phyloP scores from a whole-genome alignment of 139 green algal genomes.

The Desmodesmus armatus region DNA sequence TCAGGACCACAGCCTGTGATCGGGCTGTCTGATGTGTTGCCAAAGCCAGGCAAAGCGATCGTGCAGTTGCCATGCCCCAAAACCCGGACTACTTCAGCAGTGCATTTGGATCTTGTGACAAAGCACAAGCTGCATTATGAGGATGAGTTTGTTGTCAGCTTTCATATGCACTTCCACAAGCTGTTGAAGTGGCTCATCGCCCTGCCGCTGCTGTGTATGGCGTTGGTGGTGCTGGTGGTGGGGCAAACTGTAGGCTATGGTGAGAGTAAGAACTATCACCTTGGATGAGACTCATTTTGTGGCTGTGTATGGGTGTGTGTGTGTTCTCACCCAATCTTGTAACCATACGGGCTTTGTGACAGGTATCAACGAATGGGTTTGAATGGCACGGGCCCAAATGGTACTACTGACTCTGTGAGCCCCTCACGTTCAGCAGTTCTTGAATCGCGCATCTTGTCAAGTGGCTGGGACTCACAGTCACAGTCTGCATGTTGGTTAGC shows the following conservation, averaged over 20 bases:
- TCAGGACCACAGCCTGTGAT: slow-evolving; percentile 81
- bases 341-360: too few relatives aligned
- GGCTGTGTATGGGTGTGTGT: neutral
- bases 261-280: neutral
- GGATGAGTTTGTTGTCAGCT: slow-evolving; percentile 92
- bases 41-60: slow-evolving; percentile 61
- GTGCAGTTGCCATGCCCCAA: slow-evolving; percentile 82
- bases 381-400: too few relatives aligned
- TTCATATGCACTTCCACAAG: slow-evolving; percentile 96
- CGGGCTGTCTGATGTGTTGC: slow-evolving; percentile 77
- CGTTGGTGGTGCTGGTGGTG: slow-evolving; percentile 38
- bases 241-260: slow-evolving; percentile 7
- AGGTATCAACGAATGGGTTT: too few relatives aligned
- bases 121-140: slow-evolving; percentile 64
- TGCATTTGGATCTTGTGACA: slow-evolving; percentile 85
- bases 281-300: neutral
- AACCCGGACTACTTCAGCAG: slow-evolving; percentile 74
- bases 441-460: too few relatives aligned
- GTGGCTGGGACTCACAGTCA: too few relatives aligned
- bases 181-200: slow-evolving; percentile 74
- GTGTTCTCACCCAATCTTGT: too few relatives aligned
- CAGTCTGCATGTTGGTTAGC: too few relatives aligned
- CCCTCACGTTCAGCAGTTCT: too few relatives aligned
- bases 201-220: slow-evolving; percentile 60
- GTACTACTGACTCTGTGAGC: too few relatives aligned